A percentile compares a stretch with the other conserved stretches of the same genome.
Conservation (phyloP, 148 eudicot species). For the Pharnaceum exiguum region DNA sequence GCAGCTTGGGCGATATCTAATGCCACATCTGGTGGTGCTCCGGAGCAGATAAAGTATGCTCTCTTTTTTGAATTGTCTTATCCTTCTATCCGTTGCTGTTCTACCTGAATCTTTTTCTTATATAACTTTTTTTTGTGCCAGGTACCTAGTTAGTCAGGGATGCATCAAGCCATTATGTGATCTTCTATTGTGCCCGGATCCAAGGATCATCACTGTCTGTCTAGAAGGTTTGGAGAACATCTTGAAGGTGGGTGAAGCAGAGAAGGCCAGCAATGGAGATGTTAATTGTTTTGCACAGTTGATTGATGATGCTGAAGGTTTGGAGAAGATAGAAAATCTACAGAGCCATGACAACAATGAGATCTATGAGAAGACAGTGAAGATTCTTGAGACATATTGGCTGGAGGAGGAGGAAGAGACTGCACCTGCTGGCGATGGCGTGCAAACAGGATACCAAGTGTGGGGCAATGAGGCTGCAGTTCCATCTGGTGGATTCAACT, state of each 20-base stretch:
- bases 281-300: conserved; percentile 57
- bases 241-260: conserved; percentile 70
- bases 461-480: conserved; percentile 34
- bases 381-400: conserved; percentile 72
- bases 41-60: conserved; percentile 67
- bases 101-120: conserved; percentile 1
- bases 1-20: conserved; percentile 88
- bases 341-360: conserved; percentile 73
- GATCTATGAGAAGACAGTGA: conserved; percentile 73
- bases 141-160: conserved; percentile 61
- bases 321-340: conserved; percentile 66
- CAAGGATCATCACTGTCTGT: conserved; percentile 72
- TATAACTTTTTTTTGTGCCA: conserved; percentile 11
- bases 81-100: background rate
- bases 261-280: conserved; percentile 50
- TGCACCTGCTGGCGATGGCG: conserved; percentile 30
- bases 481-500: conserved; percentile 75
- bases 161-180: conserved; percentile 81
- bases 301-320: conserved; percentile 74
- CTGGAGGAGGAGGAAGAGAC: conserved; percentile 59
- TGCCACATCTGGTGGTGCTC: conserved; percentile 77
- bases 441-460: conserved; percentile 41
- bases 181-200: conserved; percentile 76
- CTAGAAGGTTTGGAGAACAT: conserved; percentile 78
- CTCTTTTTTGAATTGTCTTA: background rate